Evolutionary conservation across 2,329 filamentous ascomycete genomes (phyloP), one percentile per base, ranked within the genome.

Genomic region (Hirsutella rhossiliensis): DNA sequence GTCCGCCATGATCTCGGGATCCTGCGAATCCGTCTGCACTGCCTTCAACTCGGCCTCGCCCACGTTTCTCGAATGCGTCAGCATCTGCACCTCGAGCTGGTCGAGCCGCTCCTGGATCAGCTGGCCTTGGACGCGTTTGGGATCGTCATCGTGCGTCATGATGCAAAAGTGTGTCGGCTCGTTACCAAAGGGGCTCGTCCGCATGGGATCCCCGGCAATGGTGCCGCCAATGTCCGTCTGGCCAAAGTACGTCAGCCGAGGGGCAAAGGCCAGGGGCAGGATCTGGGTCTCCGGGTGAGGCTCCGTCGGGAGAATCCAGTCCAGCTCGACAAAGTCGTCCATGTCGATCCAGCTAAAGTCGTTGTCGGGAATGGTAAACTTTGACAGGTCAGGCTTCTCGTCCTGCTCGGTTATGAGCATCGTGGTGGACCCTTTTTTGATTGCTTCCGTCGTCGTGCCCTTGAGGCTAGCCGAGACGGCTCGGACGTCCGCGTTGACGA

Each of bases 291-390:
- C 84, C 1, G 90, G 89, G 52, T 95, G 94, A 29, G 84, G 79
- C 57, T 94, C 87, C 13, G 87, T 84, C 1, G 90, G 90, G 20
- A 96, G 66, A 43, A 95, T 89, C 90, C 90, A 97, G 59, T 96
- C 94, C 19, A 98, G 69, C 61, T 98, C 92, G 28, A 98, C 89
- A 63, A 98, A 98, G 60, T 98, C 92, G 58, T 98, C 92, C 88
- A 98, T 97, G 57, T 98, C 92, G 49, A 98, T 89, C 92, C 92
- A 98, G 44, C 83, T 88, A 52, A 88, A 81, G 56, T 98, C 92
- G 44, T 94, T 86, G 60, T 98, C 92, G 0, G 92, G 90, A 41
- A 98, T 98, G 0, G 82, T 90, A 59, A 98, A 98, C 43, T 84
- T 82, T 1, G 89, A 94, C 41, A 95, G 71, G 58, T 90, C 83